phyloP scores from a whole-genome alignment of 768 basidiomycete species.

The Melanogaster broomeanus region DNA sequence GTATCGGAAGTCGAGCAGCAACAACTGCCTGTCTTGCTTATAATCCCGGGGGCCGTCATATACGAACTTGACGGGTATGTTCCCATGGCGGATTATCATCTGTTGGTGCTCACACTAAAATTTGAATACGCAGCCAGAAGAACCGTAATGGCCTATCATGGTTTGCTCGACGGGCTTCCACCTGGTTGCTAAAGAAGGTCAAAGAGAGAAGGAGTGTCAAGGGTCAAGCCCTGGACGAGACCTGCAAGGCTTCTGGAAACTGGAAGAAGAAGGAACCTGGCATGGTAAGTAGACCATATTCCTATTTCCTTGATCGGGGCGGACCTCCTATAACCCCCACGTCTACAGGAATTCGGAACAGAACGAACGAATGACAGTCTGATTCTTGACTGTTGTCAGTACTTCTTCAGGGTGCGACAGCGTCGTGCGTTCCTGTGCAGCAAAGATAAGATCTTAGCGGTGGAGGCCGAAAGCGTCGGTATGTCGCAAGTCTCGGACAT shows the following conservation, averaged over 20 bases:
- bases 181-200: conserved; percentile 65
- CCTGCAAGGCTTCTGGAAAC: conserved; percentile 57
- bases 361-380: conserved; percentile 63
- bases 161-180: conserved; percentile 69
- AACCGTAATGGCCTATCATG: conserved; percentile 47
- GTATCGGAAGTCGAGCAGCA: conserved; percentile 58
- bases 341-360: conserved; percentile 21
- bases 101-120: background rate
- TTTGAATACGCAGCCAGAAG: conserved; percentile 36
- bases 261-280: conserved; percentile 55
- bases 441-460: conserved; percentile 66
- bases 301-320: background rate
- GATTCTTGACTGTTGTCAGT: conserved; percentile 76
- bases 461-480: conserved; percentile 52
- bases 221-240: conserved; percentile 65
- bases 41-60: conserved; percentile 76
- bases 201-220: conserved; percentile 56
- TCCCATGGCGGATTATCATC: background rate
- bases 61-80: conserved; percentile 75
- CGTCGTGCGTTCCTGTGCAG: conserved; percentile 64
- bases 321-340: background rate
- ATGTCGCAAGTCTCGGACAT: conserved; percentile 16
- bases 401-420: conserved; percentile 44
- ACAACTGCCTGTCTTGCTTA: conserved; percentile 52
- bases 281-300: conserved; percentile 36